phyloP scores from a whole-genome alignment of 192 early-diverging fungal species.

The Geranomyces variabilis region DNA sequence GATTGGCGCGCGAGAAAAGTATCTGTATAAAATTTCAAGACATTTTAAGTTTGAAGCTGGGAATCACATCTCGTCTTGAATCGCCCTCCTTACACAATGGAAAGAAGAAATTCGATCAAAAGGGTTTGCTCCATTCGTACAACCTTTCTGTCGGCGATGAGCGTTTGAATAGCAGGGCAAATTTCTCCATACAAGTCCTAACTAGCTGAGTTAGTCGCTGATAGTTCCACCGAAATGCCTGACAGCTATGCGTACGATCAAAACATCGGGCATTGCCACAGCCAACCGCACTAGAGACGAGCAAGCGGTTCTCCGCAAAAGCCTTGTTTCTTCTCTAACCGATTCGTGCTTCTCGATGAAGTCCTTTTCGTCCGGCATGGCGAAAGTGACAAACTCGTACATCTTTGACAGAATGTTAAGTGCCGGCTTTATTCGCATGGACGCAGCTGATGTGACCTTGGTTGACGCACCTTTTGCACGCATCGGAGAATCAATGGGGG shows the following conservation, averaged over 20 bases:
- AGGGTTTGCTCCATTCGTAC: slow-evolving; percentile 24
- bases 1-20: slow-evolving; percentile 25
- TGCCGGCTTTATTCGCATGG: too few relatives aligned
- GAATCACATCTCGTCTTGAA: not conserved
- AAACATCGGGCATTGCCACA: slow-evolving; percentile 44
- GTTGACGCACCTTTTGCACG: slow-evolving; percentile 35
- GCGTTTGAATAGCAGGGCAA: slow-evolving; percentile 7
- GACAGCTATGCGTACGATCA: slow-evolving; percentile 28
- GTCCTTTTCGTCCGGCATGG: slow-evolving; percentile 33
- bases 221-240: not conserved
- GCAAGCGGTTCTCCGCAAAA: slow-evolving; percentile 40
- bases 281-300: slow-evolving; percentile 42
- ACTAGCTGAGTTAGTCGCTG: too few relatives aligned
- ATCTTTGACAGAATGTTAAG: slow-evolving; percentile 21
- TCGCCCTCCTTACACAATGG: slow-evolving; percentile 25
- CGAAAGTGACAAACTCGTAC: slow-evolving; percentile 38
- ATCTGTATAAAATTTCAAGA: slow-evolving; percentile 11
- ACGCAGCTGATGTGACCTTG: not conserved
- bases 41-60: not conserved
- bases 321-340: slow-evolving; percentile 36
- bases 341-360: slow-evolving; percentile 7
- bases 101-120: slow-evolving; percentile 39
- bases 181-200: slow-evolving; percentile 20
- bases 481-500: slow-evolving; percentile 29
- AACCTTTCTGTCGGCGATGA: not conserved